Conservation (phyloP, 352 stramenopile species). For the Peronospora farinosa region DNA sequence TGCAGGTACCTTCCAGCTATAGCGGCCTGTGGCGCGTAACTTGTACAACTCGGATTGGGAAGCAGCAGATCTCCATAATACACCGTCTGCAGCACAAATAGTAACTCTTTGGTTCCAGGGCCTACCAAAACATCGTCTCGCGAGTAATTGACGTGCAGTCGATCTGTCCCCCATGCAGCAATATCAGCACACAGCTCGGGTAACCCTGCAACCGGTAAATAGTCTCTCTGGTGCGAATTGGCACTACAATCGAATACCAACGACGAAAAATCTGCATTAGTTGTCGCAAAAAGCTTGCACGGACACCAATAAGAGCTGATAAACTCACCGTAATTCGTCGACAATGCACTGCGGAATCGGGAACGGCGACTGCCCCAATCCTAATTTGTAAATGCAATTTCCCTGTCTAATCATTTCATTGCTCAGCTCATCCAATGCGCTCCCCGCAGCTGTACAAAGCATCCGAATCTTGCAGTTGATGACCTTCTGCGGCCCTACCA, state of each 20-base stretch:
- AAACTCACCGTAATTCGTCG: constrained; percentile 68
- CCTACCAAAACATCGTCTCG: constrained; percentile 78
- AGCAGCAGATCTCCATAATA: constrained; percentile 84
- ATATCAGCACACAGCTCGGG: constrained; percentile 74
- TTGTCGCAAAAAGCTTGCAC: background rate
- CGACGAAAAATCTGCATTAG: background rate
- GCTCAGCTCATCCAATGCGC: constrained; percentile 77
- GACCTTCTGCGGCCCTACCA: constrained; percentile 57
- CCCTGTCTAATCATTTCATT: constrained; percentile 80
- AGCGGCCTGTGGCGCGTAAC: constrained; percentile 78
- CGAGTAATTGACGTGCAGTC: constrained; percentile 55
- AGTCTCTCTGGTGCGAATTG: constrained; percentile 78
- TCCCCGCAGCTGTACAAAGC: constrained; percentile 71
- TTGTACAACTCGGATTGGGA: constrained; percentile 81
- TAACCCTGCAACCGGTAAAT: constrained; percentile 72
- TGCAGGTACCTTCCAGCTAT: constrained; percentile 63
- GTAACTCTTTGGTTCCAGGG: constrained; percentile 83
- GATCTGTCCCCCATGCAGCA: constrained; percentile 54
- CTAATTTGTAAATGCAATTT: constrained; percentile 81
- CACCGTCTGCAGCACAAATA: constrained; percentile 86
- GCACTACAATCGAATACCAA: constrained; percentile 29
- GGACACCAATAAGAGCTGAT: background rate
- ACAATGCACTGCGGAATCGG: constrained; percentile 84
- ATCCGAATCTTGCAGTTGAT: constrained; percentile 87
- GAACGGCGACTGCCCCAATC: constrained; percentile 80